Percentiles rank a stretch among this genome's conserved stretches.
Conservation (phyloP, 1,139 yeast genomes). For the Suhomyces wounanorum region DNA sequence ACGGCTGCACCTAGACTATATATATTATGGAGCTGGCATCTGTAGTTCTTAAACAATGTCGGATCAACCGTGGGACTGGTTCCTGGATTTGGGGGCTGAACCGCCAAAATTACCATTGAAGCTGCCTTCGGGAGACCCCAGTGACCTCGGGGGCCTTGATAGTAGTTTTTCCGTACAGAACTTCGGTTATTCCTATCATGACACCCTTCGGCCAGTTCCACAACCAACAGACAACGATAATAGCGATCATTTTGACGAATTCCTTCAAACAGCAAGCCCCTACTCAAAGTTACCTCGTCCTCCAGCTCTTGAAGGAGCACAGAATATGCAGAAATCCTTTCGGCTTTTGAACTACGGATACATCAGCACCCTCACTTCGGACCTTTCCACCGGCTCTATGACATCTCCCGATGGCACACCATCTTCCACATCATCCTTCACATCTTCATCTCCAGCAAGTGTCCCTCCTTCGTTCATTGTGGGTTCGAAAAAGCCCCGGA, state of each 20-base stretch:
- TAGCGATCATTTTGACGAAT: neutral
- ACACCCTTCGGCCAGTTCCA: neutral
- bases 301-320: neutral
- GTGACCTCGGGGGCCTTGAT: neutral
- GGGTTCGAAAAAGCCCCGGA: neutral
- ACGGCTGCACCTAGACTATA: slow-evolving; percentile 1
- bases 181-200: neutral
- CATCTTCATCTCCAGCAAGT: neutral
- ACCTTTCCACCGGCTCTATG: neutral
- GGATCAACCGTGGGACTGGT: slow-evolving; percentile 5
- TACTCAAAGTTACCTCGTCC: neutral
- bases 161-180: neutral
- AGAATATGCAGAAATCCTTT: neutral
- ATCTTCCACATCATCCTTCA: neutral
- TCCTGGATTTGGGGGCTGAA: neutral
- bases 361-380: neutral
- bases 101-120: neutral
- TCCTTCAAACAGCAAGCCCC: neutral
- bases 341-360: neutral
- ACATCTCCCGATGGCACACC: neutral
- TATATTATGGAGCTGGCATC: neutral
- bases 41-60: slow-evolving; percentile 1
- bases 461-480: slow-evolving; percentile 1
- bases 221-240: neutral
- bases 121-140: neutral